Percentiles rank a stretch among this genome's conserved stretches.
Conservation (phyloP, 441 rosid genomes). For the Flueggea neowawraea region DNA sequence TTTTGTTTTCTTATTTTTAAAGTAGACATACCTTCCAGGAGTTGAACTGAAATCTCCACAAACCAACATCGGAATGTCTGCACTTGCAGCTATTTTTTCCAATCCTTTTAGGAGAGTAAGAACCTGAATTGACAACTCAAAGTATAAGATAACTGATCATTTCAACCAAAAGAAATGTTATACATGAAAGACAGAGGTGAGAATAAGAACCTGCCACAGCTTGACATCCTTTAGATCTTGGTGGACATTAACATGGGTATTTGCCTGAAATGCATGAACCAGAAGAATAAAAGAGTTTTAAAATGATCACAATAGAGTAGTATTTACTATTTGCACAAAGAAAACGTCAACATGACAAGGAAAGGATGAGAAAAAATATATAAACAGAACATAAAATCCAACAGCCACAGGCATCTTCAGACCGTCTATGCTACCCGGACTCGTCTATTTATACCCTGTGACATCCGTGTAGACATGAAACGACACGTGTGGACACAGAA, state of each 20-base stretch:
- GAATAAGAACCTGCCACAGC: constrained; percentile 88
- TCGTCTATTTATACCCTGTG: too few species aligned
- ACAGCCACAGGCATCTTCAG: too few species aligned
- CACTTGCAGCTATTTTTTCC: constrained; percentile 98
- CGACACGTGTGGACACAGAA: too few species aligned
- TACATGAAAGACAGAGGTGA: neutral
- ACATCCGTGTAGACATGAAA: too few species aligned
- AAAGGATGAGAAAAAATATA: too few species aligned
- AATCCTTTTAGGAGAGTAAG: constrained; percentile 96
- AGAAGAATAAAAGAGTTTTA: neutral
- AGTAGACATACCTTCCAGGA: constrained; percentile 79
- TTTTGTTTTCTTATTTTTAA: neutral
- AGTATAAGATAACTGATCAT: neutral
- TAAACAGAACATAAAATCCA: too few species aligned
- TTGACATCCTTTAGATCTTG: constrained; percentile 97
- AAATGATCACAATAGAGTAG: constrained; percentile 45
- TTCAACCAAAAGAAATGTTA: neutral
- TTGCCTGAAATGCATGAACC: constrained; percentile 63
- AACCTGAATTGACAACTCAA: constrained; percentile 48
- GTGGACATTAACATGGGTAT: constrained; percentile 88
- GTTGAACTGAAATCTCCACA: constrained; percentile 97
- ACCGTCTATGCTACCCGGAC: too few species aligned
- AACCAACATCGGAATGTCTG: constrained; percentile 98
- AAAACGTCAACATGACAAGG: too few species aligned
- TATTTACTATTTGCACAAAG: constrained; percentile 37